Evolutionary conservation across 768 basidiomycete species (phyloP).

Genomic region (Leccinum arenicola): DNA sequence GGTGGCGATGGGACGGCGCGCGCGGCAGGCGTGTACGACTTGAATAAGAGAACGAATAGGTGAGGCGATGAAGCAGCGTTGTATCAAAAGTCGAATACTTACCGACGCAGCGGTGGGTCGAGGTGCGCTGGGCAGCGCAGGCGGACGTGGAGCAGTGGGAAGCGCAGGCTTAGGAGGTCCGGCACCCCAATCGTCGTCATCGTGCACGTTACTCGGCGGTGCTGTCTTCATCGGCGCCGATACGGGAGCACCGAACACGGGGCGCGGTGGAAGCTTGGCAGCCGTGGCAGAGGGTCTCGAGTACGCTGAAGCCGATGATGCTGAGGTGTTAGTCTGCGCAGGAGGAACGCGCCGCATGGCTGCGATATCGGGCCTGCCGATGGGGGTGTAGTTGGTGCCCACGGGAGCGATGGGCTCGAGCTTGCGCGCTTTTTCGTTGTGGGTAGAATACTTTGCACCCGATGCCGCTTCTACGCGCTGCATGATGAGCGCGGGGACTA

Average conservation of each 20-base stretch:
- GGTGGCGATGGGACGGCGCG: slow-evolving; percentile 32
- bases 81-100: slow-evolving; percentile 13
- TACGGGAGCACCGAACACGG: slow-evolving; percentile 47
- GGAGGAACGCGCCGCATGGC: slow-evolving; percentile 50
- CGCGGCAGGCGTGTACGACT: slow-evolving; percentile 26
- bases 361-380: slow-evolving; percentile 71
- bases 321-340: slow-evolving; percentile 12
- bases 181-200: slow-evolving; percentile 60
- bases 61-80: not conserved
- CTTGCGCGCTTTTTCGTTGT: slow-evolving; percentile 71
- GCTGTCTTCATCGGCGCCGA: slow-evolving; percentile 39
- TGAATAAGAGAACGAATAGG: not conserved
- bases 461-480: slow-evolving; percentile 84
- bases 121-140: slow-evolving; percentile 40
- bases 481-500: slow-evolving; percentile 77
- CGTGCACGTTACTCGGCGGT: slow-evolving; percentile 41
- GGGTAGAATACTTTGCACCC: slow-evolving; percentile 85
- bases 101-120: slow-evolving; percentile 40
- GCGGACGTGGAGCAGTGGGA: slow-evolving; percentile 47
- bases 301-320: not conserved
- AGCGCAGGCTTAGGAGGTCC: slow-evolving; percentile 44
- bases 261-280: slow-evolving; percentile 39
- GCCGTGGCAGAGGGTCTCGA: not conserved
- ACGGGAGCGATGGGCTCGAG: slow-evolving; percentile 81
- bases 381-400: slow-evolving; percentile 71